Evolutionary conservation across 192 early-diverging fungal genomes (phyloP).

Genomic region (Backusella macrospora): DNA sequence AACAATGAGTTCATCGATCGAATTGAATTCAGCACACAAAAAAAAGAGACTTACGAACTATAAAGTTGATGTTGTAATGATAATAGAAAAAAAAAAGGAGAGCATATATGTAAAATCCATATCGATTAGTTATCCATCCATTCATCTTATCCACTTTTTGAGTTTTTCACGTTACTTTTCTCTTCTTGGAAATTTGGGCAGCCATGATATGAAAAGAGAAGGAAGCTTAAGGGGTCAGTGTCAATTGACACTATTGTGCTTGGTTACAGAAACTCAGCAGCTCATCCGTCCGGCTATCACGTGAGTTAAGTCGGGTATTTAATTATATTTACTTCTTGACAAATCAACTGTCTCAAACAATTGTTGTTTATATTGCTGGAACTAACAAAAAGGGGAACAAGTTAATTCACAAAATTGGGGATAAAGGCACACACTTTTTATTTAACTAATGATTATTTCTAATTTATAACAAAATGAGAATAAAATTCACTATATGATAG

Average conservation of each 20-base stretch:
- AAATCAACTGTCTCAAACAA: too few relatives aligned
- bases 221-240: constrained; percentile 19
- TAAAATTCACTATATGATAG: too few relatives aligned
- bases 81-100: background rate
- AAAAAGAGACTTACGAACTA: constrained; percentile 32
- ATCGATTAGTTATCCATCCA: constrained; percentile 5
- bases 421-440: too few relatives aligned
- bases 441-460: too few relatives aligned
- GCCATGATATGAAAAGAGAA: constrained; percentile 32
- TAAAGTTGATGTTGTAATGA: background rate
- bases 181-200: constrained; percentile 75
- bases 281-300: background rate
- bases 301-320: too few relatives aligned
- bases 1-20: background rate
- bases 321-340: too few relatives aligned
- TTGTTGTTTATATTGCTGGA: too few relatives aligned
- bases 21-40: background rate
- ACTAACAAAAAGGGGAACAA: too few relatives aligned
- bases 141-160: background rate
- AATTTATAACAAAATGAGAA: too few relatives aligned
- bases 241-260: constrained; percentile 8
- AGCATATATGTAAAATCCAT: constrained; percentile 2
- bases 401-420: too few relatives aligned
- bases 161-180: constrained; percentile 57
- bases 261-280: background rate